Conservation (phyloP, 2,329 filamentous ascomycete genomes). For the Aspergillus uvarum region DNA sequence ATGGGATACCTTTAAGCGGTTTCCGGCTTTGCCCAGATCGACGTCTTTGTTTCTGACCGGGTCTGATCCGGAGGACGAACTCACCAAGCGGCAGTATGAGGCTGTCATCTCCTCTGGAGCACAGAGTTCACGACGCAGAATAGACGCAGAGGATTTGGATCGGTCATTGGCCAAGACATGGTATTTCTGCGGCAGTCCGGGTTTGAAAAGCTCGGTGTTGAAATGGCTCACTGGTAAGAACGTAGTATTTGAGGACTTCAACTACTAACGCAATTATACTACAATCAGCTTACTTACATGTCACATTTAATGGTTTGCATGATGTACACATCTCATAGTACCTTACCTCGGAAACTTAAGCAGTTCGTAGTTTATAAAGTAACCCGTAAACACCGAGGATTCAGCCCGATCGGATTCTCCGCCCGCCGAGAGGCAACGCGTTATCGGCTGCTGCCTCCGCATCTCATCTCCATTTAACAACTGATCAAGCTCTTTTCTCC, state of each 20-base stretch:
- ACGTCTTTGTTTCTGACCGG: constrained; percentile 68
- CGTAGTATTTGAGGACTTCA: constrained; percentile 61
- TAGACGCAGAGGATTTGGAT: constrained; percentile 50
- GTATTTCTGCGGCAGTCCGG: constrained; percentile 60
- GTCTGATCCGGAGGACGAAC: constrained; percentile 18
- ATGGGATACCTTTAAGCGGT: constrained; percentile 55
- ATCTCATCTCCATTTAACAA: not conserved
- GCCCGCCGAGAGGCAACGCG: constrained; percentile 10
- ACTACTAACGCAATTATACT: constrained; percentile 40
- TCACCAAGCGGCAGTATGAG: constrained; percentile 48
- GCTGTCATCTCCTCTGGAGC: constrained; percentile 29
- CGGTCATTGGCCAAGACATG: constrained; percentile 46
- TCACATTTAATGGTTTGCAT: too few species aligned
- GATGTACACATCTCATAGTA: too few species aligned
- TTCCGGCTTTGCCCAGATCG: constrained; percentile 52
- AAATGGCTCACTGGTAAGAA: constrained; percentile 57
- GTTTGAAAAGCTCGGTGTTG: constrained; percentile 51
- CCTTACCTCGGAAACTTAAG: not conserved
- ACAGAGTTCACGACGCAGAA: constrained; percentile 46
- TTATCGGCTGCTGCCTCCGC: constrained; percentile 19
- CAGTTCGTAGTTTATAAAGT: not conserved
- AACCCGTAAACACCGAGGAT: not conserved
- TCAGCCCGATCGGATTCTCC: constrained; percentile 30
- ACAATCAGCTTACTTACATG: not conserved
- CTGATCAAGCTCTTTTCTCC: not conserved